Conservation (phyloP, 768 basidiomycete species). For the Neoboletus magnificus region DNA sequence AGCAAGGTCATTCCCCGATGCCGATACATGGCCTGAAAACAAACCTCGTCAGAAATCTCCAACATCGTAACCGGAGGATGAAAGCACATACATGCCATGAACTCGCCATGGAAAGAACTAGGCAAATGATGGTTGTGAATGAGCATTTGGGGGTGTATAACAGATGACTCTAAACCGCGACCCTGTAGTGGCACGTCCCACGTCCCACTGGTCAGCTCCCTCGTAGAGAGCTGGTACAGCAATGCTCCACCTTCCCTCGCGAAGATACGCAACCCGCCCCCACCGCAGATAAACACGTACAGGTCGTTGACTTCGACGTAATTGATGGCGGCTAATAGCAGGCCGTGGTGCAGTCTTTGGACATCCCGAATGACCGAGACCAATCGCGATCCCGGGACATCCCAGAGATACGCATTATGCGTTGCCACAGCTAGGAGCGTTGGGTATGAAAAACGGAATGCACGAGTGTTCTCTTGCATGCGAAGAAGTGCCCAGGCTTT, state of each 20-base stretch:
- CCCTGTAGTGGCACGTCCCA: slow-evolving; percentile 33
- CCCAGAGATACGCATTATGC: slow-evolving; percentile 54
- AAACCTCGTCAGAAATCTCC: not conserved
- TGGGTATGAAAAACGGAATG: slow-evolving; percentile 69
- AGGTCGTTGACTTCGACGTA: slow-evolving; percentile 65
- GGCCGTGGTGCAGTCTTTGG: slow-evolving; percentile 10
- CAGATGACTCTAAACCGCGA: slow-evolving; percentile 2
- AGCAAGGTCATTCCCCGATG: slow-evolving; percentile 40
- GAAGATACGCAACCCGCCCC: slow-evolving; percentile 49
- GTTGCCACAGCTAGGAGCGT: slow-evolving; percentile 50
- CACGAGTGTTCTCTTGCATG: slow-evolving; percentile 42
- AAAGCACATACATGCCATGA: slow-evolving; percentile 27
- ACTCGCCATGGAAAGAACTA: slow-evolving; percentile 9
- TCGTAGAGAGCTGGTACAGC: slow-evolving; percentile 43
- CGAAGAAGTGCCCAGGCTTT: slow-evolving; percentile 57
- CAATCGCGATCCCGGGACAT: slow-evolving; percentile 50
- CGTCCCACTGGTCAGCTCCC: slow-evolving; percentile 32
- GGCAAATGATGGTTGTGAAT: slow-evolving; percentile 3
- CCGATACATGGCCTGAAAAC: slow-evolving; percentile 41
- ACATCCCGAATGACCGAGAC: slow-evolving; percentile 38
- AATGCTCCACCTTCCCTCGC: slow-evolving; percentile 43
- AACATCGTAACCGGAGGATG: not conserved
- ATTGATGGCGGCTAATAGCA: slow-evolving; percentile 39
- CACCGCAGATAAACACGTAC: slow-evolving; percentile 60
- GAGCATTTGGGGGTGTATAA: slow-evolving; percentile 24